Evolutionary conservation across 306 rosid species (phyloP).

Genomic region (Astragalus membranaceus): DNA sequence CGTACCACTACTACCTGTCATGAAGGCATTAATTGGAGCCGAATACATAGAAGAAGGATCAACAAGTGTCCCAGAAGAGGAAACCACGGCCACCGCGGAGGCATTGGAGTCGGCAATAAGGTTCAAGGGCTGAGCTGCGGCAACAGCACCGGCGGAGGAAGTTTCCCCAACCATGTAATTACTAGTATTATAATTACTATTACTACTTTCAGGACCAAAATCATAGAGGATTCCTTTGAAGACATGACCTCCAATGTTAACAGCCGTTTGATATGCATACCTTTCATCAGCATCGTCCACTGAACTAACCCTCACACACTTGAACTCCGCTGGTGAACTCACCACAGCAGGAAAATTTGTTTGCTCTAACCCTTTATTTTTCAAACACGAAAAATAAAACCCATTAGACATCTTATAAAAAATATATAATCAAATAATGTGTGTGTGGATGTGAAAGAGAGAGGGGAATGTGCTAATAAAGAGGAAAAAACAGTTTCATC

Average conservation of each 20-base stretch:
- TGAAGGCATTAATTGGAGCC: slow-evolving; percentile 56
- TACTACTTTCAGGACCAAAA: slow-evolving; percentile 51
- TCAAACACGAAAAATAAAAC: background rate
- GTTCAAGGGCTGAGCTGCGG: slow-evolving; percentile 53
- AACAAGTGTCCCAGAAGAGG: slow-evolving; percentile 29
- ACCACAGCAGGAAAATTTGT: slow-evolving; percentile 65
- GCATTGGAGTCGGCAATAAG: slow-evolving; percentile 30
- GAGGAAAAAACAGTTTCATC: slow-evolving; percentile 33
- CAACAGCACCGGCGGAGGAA: slow-evolving; percentile 29
- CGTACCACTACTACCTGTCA: slow-evolving; percentile 90
- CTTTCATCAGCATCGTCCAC: slow-evolving; percentile 66
- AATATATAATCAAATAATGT: background rate
- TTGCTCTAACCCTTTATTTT: slow-evolving; percentile 46
- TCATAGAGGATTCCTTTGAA: slow-evolving; percentile 88
- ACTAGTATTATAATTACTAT: background rate
- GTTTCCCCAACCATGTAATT: slow-evolving; percentile 50
- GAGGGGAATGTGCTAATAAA: slow-evolving; percentile 25
- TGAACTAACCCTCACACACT: slow-evolving; percentile 72
- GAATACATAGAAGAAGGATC: slow-evolving; percentile 65
- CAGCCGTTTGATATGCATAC: slow-evolving; percentile 88
- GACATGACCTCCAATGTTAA: slow-evolving; percentile 77
- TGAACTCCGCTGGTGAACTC: slow-evolving; percentile 63
- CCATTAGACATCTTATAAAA: background rate
- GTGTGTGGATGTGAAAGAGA: slow-evolving; percentile 15
- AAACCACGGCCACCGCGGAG: slow-evolving; percentile 18